Percentiles rank a stretch among this genome's conserved stretches.
Evolutionary conservation across 768 basidiomycete genomes (phyloP).

Genomic region (Kwoniella bestiolae): DNA sequence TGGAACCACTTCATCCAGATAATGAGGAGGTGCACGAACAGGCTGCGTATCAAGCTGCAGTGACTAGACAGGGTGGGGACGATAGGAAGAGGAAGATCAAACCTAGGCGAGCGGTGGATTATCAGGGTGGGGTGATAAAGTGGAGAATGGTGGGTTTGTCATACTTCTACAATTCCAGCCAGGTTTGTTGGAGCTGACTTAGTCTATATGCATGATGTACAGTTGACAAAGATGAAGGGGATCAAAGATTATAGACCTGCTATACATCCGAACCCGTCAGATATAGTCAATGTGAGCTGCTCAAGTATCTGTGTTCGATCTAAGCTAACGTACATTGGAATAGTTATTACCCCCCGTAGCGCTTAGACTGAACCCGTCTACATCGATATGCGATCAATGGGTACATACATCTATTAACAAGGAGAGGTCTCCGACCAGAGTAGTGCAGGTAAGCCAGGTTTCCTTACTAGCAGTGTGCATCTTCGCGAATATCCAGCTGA

Average conservation of each 20-base stretch:
- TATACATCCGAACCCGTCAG: slow-evolving; percentile 76
- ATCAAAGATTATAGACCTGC: slow-evolving; percentile 63
- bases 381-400: slow-evolving; percentile 94
- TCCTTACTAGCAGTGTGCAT: no score
- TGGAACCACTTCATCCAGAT: slow-evolving; percentile 69
- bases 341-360: slow-evolving; percentile 93
- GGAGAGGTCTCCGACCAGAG: slow-evolving; percentile 94
- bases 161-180: not conserved
- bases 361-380: slow-evolving; percentile 87
- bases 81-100: slow-evolving; percentile 77
- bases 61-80: slow-evolving; percentile 62
- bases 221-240: slow-evolving; percentile 38
- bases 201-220: not conserved
- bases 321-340: slow-evolving; percentile 17
- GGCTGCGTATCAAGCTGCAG: slow-evolving; percentile 78
- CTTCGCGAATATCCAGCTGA: not conserved
- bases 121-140: slow-evolving; percentile 82
- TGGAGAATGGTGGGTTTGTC: slow-evolving; percentile 73
- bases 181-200: no score
- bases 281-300: slow-evolving; percentile 77
- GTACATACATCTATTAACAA: slow-evolving; percentile 99
- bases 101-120: slow-evolving; percentile 92
- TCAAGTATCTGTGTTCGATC: no score
- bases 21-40: slow-evolving; percentile 77
- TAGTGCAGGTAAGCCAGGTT: slow-evolving; percentile 79